Conservation (phyloP, 1,139 yeast genomes). For the Kodamaea anthophila region DNA sequence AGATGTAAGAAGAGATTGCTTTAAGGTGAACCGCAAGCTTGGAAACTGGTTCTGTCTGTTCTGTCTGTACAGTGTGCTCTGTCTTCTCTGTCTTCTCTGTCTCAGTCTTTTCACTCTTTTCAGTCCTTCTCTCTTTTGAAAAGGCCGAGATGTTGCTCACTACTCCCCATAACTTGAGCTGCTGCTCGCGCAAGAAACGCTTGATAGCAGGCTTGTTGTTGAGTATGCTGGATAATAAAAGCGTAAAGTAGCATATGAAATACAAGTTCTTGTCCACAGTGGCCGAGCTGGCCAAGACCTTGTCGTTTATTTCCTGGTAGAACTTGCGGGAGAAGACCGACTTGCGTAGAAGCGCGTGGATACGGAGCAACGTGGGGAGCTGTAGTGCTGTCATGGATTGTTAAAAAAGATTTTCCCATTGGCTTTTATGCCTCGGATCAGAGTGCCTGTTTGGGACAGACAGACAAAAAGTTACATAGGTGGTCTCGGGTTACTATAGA, state of each 20-base stretch:
- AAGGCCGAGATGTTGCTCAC: constrained; percentile 11
- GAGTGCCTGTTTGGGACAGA: too few species aligned
- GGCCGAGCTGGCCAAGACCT: constrained; percentile 29
- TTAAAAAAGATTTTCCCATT: too few species aligned
- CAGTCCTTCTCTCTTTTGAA: constrained; percentile 4
- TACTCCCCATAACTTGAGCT: constrained; percentile 17
- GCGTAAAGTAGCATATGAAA: constrained; percentile 40
- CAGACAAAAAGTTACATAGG: too few species aligned
- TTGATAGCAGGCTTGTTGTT: constrained; percentile 33
- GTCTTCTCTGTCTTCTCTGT: constrained; percentile 10
- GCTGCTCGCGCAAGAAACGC: constrained; percentile 25
- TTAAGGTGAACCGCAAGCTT: constrained; percentile 35
- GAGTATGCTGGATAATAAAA: constrained; percentile 33
- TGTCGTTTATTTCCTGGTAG: constrained; percentile 38
- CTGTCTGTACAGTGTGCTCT: constrained; percentile 1
- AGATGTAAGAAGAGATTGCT: constrained; percentile 38
- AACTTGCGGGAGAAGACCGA: constrained; percentile 30
- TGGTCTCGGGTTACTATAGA: too few species aligned
- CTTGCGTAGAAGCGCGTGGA: constrained; percentile 15
- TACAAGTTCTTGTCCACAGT: constrained; percentile 39
- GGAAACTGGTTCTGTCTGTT: constrained; percentile 11
- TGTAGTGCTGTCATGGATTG: constrained; percentile 9
- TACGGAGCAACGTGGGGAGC: constrained; percentile 14
- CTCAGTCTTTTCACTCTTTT: constrained; percentile 4
- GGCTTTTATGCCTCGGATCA: too few species aligned